A percentile compares a stretch with the other conserved stretches of the same genome.
phyloP scores from a whole-genome alignment of 192 early-diverging fungal species.

The Umbelopsis sp. region DNA sequence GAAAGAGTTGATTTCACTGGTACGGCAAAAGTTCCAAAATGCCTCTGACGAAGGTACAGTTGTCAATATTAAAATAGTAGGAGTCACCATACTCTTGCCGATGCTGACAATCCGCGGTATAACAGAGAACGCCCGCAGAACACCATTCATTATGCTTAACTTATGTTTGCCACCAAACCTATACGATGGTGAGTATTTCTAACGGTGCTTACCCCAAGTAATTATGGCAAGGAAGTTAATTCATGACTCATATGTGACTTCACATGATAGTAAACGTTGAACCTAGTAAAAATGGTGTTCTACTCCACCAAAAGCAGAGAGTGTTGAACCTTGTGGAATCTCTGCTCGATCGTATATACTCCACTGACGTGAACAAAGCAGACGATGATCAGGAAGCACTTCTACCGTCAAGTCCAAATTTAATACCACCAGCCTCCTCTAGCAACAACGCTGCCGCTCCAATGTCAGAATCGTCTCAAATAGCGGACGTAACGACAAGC shows the following conservation, averaged over 20 bases:
- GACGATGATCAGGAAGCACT: background rate
- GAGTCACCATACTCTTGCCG: background rate
- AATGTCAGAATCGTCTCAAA: no score
- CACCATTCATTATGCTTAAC: constrained; percentile 28
- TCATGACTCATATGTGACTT: background rate
- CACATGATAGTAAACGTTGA: constrained; percentile 35
- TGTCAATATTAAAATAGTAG: background rate
- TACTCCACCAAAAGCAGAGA: constrained; percentile 32
- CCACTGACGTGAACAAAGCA: background rate
- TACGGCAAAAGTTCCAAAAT: constrained; percentile 25
- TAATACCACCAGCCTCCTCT: background rate
- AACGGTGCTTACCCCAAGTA: background rate
- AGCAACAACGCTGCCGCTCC: background rate
- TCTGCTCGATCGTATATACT: constrained; percentile 24
- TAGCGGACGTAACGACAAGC: no score
- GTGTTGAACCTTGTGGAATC: constrained; percentile 20
- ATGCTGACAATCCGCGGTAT: background rate
- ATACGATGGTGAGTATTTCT: constrained; percentile 19
- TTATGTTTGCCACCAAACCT: constrained; percentile 19
- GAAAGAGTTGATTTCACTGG: constrained; percentile 29
- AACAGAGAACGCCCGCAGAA: background rate
- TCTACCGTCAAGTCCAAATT: no score
- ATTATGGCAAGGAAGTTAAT: background rate
- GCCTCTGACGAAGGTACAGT: constrained; percentile 16
- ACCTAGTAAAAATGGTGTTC: constrained; percentile 33